Evolutionary conservation across 768 basidiomycete species (phyloP), one percentile per base, ranked within the genome.

Genomic region (Rhizopogon vesiculosus): DNA sequence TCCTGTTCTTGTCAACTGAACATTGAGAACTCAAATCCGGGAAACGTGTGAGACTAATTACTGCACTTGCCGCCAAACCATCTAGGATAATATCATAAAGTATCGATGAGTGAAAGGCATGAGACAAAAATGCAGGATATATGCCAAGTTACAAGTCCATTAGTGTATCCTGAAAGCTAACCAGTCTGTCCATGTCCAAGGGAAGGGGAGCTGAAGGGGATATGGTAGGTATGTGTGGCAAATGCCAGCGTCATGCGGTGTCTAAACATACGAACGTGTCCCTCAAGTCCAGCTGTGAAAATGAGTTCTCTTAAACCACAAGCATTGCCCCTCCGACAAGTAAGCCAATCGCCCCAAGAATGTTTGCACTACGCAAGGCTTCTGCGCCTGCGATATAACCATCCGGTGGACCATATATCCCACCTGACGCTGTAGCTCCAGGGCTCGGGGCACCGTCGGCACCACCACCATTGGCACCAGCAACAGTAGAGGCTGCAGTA

Each of bases 401-500:
- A 62, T 91, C 87, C 45, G 77, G 75, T 45, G 88, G 88, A n/a
- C 88, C 88, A 57, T 77, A 86, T 38, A 78, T 69, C 28, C 81
- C 85, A 54, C 63, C 65, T 2, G 62, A 16, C 42, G 69, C 77
- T 18, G 72, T 59, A 46, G 74, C 69, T 19, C 87, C 87, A 25
- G 87, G 88, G 44, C 72, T 68, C 9, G 87, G 87, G 2, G 87
- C 87, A 25, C 81, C 82, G 6, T 69, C 66, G 13, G 79, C 73
- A 33, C 76, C 85, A 10, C 85, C 69, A 42, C 67, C 50, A 35
- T 31, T 25, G 25, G 25, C 87, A 38, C 79, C 86, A 29, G 76
- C 67, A 31, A 86, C 69, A 53, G 71, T 66, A 22, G 83, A 69
- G 3, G 86, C 71, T 1, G 87, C 87, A 9, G 87, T 88, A 7